Evolutionary conservation across 352 stramenopile species (phyloP).

Genomic region (Aphanomyces cochlioides): DNA sequence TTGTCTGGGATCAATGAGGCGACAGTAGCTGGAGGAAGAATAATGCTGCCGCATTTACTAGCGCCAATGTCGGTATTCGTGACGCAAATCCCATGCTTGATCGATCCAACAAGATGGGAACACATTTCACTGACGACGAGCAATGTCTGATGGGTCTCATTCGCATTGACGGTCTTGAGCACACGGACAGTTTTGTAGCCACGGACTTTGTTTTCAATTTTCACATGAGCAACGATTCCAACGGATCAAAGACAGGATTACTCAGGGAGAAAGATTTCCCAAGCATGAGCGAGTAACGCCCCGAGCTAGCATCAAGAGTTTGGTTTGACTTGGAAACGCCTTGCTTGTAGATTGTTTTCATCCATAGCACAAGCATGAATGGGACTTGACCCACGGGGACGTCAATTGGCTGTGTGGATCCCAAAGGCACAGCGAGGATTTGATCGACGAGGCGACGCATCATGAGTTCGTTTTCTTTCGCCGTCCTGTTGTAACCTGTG

Average conservation of each 20-base stretch:
- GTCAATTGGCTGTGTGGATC: background rate
- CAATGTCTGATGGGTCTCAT: background rate
- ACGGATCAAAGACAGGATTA: background rate
- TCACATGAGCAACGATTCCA: background rate
- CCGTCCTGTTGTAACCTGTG: background rate
- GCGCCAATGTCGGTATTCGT: background rate
- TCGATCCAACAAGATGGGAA: background rate
- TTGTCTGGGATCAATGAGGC: background rate
- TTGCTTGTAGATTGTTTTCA: background rate
- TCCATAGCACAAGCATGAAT: background rate
- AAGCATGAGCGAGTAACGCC: background rate
- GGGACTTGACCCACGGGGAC: background rate
- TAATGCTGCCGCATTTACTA: background rate
- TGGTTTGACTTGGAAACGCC: background rate
- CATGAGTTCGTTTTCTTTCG: background rate
- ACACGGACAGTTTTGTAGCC: background rate
- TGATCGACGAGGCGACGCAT: background rate
- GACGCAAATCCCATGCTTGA: background rate
- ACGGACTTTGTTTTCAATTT: background rate
- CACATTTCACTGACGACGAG: background rate
- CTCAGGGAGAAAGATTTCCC: background rate
- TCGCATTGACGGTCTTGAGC: background rate
- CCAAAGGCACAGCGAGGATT: background rate
- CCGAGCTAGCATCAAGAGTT: background rate
- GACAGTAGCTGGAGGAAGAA: background rate